Evolutionary conservation across 208 protist genomes (phyloP), one percentile per base, ranked within the genome.

Genomic region (Acanthamoeba culbertsoni): DNA sequence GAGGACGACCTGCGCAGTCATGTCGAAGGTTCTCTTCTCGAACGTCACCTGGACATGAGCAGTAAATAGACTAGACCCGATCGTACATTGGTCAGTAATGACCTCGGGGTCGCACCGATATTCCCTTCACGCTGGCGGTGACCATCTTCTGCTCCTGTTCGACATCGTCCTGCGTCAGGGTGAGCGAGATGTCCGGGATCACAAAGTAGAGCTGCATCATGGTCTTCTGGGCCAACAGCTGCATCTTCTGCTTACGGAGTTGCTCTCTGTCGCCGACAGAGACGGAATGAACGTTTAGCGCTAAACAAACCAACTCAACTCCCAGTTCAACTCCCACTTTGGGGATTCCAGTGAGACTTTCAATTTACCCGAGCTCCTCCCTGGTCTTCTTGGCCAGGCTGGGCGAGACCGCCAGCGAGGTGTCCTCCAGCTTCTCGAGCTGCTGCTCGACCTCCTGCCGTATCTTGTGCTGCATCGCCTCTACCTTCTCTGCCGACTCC

Each of bases 171-270:
- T 90, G 46, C 1, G 82, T 37, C 7, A 90, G 33, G 4, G 53
- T 62, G 20, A 90, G 35, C 8, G 82, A 51, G 20, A 90, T 90
- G 26, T 90, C 82, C 28, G 82, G 82, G 37, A 90, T 90, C 51
- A 90, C n/a, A 33, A 90, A 90, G 53, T 71, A 90, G 6, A 90
- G 82, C 55, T 68, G 53, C 82, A 90, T 45, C 51, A 90, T 33
- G 14, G 46, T 90, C 82, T 90, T 90, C 23, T 90, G 35, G 14
- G 65, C 46, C 0, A 90, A 53, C 23, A 62, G 46, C 55, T 90
- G 51, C 82, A 90, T 45, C 37, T 90, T 90, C 31, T 71, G 45
- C n/a, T 90, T 35, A 26, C 35, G 37, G 23, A 71, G 35, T 43
- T 68, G n/a, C 5, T 20, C 53, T 53, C 82, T 90, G 37, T 40